These are phyloP conservation scores for Fusarium siculi DNA, from an alignment of 2,329 filamentous ascomycete species.

Conservation along the genomic window DNA sequence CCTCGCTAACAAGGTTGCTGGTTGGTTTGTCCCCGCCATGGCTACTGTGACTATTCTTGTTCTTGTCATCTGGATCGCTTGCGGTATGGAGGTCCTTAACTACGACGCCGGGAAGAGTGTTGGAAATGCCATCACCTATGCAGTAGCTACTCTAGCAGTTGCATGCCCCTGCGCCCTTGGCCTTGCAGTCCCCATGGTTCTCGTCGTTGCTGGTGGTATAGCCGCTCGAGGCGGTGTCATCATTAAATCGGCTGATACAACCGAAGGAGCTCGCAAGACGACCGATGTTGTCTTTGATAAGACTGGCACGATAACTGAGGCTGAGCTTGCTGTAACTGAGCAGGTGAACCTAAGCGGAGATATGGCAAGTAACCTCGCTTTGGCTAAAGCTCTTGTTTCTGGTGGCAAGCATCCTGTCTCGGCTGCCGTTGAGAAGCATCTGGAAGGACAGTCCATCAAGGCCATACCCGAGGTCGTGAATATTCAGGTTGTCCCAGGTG, in stretches of 20 bases:
- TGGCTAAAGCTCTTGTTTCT: background rate
- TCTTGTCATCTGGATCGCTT: slow-evolving; percentile 35
- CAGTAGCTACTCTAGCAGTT: slow-evolving; percentile 64
- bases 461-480: background rate
- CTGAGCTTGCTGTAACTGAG: slow-evolving; percentile 45
- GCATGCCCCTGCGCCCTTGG: slow-evolving; percentile 75
- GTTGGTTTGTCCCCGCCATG: slow-evolving; percentile 69
- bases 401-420: slow-evolving; percentile 10
- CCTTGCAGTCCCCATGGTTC: slow-evolving; percentile 73
- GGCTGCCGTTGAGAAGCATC: background rate
- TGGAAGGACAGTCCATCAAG: background rate
- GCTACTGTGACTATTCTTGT: slow-evolving; percentile 58
- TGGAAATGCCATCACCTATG: slow-evolving; percentile 49
- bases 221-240: slow-evolving; percentile 68
- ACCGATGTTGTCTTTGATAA: slow-evolving; percentile 74
- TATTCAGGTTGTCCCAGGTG: background rate
- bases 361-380: background rate
- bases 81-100: slow-evolving; percentile 49
- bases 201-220: slow-evolving; percentile 69
- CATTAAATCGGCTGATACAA: slow-evolving; percentile 66
- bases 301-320: slow-evolving; percentile 71
- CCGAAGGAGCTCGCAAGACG: slow-evolving; percentile 63
- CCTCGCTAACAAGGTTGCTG: slow-evolving; percentile 67
- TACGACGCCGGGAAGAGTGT: slow-evolving; percentile 43
- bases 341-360: background rate